Percentiles rank a stretch among this genome's conserved stretches.
Conservation (phyloP, 2,329 filamentous ascomycete genomes). For the Fusarium cyanostomum region DNA sequence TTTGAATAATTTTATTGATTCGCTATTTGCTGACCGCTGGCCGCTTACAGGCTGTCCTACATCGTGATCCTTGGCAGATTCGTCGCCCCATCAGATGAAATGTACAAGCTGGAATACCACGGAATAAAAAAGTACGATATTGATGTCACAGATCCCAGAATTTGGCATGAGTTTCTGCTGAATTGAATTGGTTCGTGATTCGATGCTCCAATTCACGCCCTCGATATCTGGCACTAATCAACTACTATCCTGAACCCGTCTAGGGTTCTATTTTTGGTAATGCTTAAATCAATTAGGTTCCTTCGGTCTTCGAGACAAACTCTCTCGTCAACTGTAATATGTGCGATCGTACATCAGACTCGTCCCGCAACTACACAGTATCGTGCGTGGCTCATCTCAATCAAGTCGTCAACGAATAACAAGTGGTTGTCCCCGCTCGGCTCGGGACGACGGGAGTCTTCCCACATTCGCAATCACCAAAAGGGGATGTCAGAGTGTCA, state of each 20-base stretch:
- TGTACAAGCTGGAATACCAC: constrained; percentile 5
- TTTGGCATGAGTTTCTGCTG: no score
- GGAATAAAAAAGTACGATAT: neutral
- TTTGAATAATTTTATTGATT: neutral
- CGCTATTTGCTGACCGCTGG: neutral
- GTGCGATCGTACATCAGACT: neutral
- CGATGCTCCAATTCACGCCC: no score
- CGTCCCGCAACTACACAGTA: neutral
- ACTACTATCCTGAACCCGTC: no score
- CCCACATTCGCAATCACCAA: constrained; percentile 6
- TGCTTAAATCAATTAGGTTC: neutral
- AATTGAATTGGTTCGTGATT: no score
- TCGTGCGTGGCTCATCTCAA: constrained; percentile 2
- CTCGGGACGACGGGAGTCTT: neutral
- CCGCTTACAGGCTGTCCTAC: neutral
- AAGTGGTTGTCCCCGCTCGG: constrained; percentile 16
- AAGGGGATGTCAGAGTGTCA: neutral
- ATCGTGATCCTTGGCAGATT: constrained; percentile 7
- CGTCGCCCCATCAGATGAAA: constrained; percentile 11
- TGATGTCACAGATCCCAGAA: no score
- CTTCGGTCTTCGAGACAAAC: neutral
- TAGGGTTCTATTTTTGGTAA: no score
- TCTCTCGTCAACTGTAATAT: constrained; percentile 2
- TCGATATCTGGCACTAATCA: no score
- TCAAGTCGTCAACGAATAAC: constrained; percentile 5